These are phyloP conservation scores for Fraxinus dipetala DNA, from an alignment of 305 asterid genomes.

Conservation along the genomic window DNA sequence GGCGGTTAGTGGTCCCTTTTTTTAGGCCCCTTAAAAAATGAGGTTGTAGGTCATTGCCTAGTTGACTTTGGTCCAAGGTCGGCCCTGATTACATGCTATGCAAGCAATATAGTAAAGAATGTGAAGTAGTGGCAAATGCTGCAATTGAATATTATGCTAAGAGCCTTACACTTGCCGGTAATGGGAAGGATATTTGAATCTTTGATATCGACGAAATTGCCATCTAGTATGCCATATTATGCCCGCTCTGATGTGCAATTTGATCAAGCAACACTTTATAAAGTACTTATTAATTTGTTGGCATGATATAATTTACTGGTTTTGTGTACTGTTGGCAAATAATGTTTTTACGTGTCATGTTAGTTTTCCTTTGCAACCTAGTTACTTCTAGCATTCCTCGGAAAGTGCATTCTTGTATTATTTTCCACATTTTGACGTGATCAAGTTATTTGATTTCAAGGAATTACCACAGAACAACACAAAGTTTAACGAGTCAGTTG, in stretches of 20 bases:
- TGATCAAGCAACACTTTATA: slow-evolving; percentile 29
- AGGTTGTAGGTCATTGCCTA: too few relatives aligned
- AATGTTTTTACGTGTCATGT: background rate
- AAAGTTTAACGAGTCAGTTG: slow-evolving; percentile 35
- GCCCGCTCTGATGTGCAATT: slow-evolving; percentile 45
- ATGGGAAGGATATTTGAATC: slow-evolving; percentile 52
- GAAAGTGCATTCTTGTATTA: slow-evolving; percentile 10
- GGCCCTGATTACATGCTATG: slow-evolving; percentile 40
- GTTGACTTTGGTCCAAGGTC: too few relatives aligned
- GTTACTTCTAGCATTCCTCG: background rate
- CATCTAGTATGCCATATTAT: slow-evolving; percentile 46
- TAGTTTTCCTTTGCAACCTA: background rate
- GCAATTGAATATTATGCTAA: slow-evolving; percentile 41
- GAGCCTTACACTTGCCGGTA: slow-evolving; percentile 18
- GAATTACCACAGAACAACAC: slow-evolving; percentile 27
- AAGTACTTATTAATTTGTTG: background rate
- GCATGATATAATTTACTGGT: background rate
- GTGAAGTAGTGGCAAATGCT: slow-evolving; percentile 32
- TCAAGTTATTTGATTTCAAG: slow-evolving; percentile 18
- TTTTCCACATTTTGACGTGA: background rate
- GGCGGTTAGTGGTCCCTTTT: too few relatives aligned
- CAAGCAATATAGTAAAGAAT: slow-evolving; percentile 41
- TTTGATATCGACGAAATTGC: slow-evolving; percentile 66
- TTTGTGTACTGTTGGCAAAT: background rate
- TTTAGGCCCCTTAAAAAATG: too few relatives aligned